Base-by-base conservation (phyloP, 108 stramenopile species). In the Seminavis robusta region DNA sequence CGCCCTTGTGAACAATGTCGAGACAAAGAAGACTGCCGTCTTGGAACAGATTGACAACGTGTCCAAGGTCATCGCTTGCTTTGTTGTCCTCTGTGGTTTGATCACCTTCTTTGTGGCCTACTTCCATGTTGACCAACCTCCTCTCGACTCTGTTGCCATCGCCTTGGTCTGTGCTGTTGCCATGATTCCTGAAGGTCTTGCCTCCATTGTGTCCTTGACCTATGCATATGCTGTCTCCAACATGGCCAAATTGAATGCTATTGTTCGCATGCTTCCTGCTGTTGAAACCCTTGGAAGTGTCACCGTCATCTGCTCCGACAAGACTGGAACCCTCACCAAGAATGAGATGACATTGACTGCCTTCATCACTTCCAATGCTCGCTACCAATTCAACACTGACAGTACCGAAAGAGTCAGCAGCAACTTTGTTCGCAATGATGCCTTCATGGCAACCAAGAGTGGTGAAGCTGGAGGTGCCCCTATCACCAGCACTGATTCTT, bases 301-400 rank as follows among this genome's bases (percentile, higher is more conserved):
- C 8, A 92, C 93, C 6, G 86, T 89, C 33, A 94, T 98, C 44
- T 95, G 95, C 88, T 88, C 89, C 29, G 98, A 99, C 76, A 99
- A 99, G 87, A 99, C 98, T 7, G 98, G 98, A 30, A 99, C 98
- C 19, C 83, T 99, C 17, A 99, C 98, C 5, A 80, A 94, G 74
- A 97, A 97, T 73, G 72, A 83, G 29, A 97, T 97, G 96, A 70
- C 84, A 43, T 84, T 95, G 33, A 75, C 68, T 33, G 76, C 79
- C 10, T 80, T 88, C 33, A 78, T 84, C 6, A 86, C 86, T 20
- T 83, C 90, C 41, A 77, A 86, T 44, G 82, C 74, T 24, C 74
- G 61, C 24, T 85, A 73, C 75, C 74, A 83, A 55, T 71, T 64
- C 50, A 73, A 86, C 42, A 77, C 67, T 2, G 67, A 90, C 56